Evolutionary conservation across 1,284 basidiomycete species (phyloP).

Genomic region (Cutaneotrichosporon mucoides): DNA sequence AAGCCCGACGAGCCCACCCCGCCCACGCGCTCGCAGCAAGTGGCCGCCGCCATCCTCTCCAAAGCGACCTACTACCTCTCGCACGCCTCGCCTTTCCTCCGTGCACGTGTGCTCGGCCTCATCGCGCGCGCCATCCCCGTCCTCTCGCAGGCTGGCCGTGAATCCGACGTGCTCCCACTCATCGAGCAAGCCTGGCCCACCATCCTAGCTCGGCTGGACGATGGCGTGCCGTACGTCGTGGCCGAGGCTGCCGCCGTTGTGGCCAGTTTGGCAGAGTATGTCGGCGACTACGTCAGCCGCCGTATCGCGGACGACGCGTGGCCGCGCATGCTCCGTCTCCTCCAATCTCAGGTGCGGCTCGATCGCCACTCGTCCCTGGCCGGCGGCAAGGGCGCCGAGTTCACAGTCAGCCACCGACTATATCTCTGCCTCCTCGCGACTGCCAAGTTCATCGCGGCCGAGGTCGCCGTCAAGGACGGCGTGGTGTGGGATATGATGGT

Average conservation of each 20-base stretch:
- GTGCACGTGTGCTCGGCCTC: conserved; percentile 71
- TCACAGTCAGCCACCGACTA: conserved; percentile 65
- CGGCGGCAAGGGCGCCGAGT: conserved; percentile 49
- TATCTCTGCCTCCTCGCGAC: conserved; percentile 68
- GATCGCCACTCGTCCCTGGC: conserved; percentile 64
- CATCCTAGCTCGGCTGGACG: conserved; percentile 72
- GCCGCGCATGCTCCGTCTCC: conserved; percentile 67
- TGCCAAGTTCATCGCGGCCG: conserved; percentile 61
- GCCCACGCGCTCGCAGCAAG: conserved; percentile 64
- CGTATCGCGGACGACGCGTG: conserved; percentile 84
- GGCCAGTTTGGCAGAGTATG: conserved; percentile 61
- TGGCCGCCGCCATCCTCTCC: conserved; percentile 76
- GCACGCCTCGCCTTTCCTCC: conserved; percentile 74
- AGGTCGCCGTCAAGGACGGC: conserved; percentile 63
- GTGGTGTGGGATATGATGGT: conserved; percentile 74
- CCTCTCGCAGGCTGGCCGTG: conserved; percentile 55
- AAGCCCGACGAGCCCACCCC: conserved; percentile 50
- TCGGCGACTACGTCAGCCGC: conserved; percentile 75
- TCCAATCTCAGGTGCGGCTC: conserved; percentile 58
- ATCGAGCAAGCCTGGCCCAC: conserved; percentile 85
- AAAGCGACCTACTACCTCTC: conserved; percentile 86
- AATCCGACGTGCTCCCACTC: conserved; percentile 69
- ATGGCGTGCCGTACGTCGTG: conserved; percentile 70
- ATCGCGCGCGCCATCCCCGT: conserved; percentile 68
- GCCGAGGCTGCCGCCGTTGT: conserved; percentile 66